Evolutionary conservation across 192 early-diverging fungal genomes (phyloP), one percentile per base, ranked within the genome.

Genomic region (Diversispora eburnea): DNA sequence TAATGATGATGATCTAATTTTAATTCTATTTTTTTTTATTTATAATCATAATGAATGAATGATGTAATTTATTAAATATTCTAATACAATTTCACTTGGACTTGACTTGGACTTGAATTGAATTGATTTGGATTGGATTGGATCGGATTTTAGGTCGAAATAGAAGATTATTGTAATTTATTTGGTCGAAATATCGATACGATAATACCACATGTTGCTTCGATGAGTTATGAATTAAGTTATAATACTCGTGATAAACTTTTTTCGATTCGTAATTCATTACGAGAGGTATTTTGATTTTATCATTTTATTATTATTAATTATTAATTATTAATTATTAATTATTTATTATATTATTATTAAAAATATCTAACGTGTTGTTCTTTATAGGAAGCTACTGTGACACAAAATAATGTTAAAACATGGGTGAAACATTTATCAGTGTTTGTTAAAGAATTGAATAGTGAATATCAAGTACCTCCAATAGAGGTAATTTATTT

Each of bases 161-260:
- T 73, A 39, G 60, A 73, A 3, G 72, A 73, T 22, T 49, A 43
- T 25, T 64, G 59, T 56, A 48, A 54, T 4, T 19, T 73, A n/a
- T 73, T 73, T 64, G 72, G 72, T 20, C 59, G 72, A 33, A 39
- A n/a, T 19, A 25, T 55, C 4, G 72, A 73, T n/a, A 73, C 25
- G 3, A 13, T 64, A 39, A 51, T 73, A n/a, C n/a, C n/a, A 12
- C 22, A 73, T n/a, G 48, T 49, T n/a, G 61, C 72, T 22, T 5
- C 19, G 20, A 33, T 60, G 22, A 33, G 8, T 39, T 15, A 52
- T 61, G 57, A 54, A 39, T 13, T 60, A 6, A 73, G 64, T 54
- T 20, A 48, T 43, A 10, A 17, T 19, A 64, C 72, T 33, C 59
- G 72, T n/a, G 72, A 73, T 20, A 33, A 55, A 8, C 33, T 73